A percentile compares a stretch with the other conserved stretches of the same genome.
phyloP scores from a whole-genome alignment of 352 stramenopile species.

The Phytopythium chamaehyphon region DNA sequence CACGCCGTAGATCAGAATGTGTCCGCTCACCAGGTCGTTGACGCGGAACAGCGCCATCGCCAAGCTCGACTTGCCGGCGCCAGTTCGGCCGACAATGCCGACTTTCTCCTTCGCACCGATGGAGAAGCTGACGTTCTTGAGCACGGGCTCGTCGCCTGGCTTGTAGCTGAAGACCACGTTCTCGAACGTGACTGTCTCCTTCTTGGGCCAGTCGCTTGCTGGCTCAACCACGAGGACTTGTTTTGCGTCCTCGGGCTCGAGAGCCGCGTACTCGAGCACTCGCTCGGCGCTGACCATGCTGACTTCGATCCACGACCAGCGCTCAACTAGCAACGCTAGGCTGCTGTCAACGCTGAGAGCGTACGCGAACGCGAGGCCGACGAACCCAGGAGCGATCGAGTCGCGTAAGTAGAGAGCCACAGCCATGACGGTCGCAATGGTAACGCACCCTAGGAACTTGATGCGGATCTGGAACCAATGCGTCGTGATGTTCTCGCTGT shows the following conservation, averaged over 20 bases:
- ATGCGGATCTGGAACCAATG: slow-evolving; percentile 35
- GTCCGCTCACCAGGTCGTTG: slow-evolving; percentile 72
- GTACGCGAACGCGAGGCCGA: slow-evolving; percentile 82
- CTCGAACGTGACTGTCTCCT: slow-evolving; percentile 61
- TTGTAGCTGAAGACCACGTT: slow-evolving; percentile 66
- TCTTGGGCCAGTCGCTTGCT: slow-evolving; percentile 35
- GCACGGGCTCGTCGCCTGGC: slow-evolving; percentile 22
- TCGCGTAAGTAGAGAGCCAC: slow-evolving; percentile 16
- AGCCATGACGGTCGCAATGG: slow-evolving; percentile 17
- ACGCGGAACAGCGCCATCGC: slow-evolving; percentile 69
- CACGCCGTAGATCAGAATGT: slow-evolving; percentile 86
- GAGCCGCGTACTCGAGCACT: slow-evolving; percentile 36
- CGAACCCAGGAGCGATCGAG: slow-evolving; percentile 36
- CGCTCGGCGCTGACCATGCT: slow-evolving; percentile 43
- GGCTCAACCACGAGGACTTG: background rate
- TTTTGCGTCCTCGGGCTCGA: slow-evolving; percentile 24
- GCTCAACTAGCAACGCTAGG: slow-evolving; percentile 40
- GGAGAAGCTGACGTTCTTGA: slow-evolving; percentile 50
- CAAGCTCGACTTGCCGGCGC: slow-evolving; percentile 68
- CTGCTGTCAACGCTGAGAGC: slow-evolving; percentile 69
- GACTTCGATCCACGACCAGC: slow-evolving; percentile 34
- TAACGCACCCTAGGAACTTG: slow-evolving; percentile 21
- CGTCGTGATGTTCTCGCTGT: slow-evolving; percentile 11
- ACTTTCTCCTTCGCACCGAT: slow-evolving; percentile 67
- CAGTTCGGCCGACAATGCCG: slow-evolving; percentile 89